Conservation (phyloP, 345 rosid species). For the Populus deltoides region DNA sequence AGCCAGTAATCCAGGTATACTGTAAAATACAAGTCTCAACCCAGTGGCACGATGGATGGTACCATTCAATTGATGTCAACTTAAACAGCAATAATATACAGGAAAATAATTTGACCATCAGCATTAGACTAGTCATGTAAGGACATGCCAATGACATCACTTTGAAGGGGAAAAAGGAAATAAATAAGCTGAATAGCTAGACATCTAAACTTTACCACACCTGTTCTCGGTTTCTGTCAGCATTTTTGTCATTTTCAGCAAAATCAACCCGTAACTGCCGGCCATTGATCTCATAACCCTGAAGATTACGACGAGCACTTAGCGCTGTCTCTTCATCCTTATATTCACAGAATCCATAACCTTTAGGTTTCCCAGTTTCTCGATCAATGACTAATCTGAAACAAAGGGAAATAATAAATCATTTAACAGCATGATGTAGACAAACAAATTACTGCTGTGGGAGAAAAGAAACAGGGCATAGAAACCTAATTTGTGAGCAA, state of each 20-base stretch:
- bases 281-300: conserved; percentile 90
- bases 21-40: not conserved
- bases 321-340: conserved; percentile 97
- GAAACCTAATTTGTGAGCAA: not conserved
- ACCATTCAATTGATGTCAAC: not conserved
- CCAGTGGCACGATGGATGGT: not conserved
- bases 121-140: not conserved
- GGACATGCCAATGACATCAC: not conserved
- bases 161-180: not conserved
- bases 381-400: conserved; percentile 90
- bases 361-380: conserved; percentile 98
- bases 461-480: not conserved
- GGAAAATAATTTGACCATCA: not conserved
- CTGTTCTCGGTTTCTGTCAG: conserved; percentile 77
- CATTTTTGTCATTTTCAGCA: conserved; percentile 95
- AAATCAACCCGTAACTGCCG: conserved; percentile 96
- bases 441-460: not conserved
- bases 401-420: conserved; percentile 10
- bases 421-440: not conserved
- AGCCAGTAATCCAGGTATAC: not conserved
- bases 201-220: conserved; percentile 24
- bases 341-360: conserved; percentile 98
- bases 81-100: not conserved
- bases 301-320: conserved; percentile 98
- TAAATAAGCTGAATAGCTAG: not conserved